Percentiles rank a stretch among this genome's conserved stretches.
Evolutionary conservation across 805 yeast species (phyloP).

Genomic region (Candida insectorum): DNA sequence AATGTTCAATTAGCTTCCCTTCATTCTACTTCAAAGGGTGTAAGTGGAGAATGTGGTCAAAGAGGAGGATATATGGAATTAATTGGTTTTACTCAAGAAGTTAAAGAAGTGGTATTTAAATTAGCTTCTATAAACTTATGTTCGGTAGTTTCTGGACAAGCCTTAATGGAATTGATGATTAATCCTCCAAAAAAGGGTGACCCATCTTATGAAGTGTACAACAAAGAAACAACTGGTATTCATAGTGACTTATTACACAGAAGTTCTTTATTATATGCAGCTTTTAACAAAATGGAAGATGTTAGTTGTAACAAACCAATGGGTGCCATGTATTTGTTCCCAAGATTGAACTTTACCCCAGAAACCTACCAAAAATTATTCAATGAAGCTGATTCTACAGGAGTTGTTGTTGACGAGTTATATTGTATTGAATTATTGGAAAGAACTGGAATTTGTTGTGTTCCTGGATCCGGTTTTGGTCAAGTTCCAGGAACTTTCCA

Average conservation of each 20-base stretch:
- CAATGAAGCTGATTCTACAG: conserved; percentile 53
- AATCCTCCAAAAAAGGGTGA: conserved; percentile 85
- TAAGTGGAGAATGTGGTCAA: conserved; percentile 98
- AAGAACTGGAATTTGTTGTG: conserved; percentile 91
- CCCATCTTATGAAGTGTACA: conserved; percentile 65
- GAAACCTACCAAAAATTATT: conserved; percentile 50
- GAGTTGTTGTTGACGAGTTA: conserved; percentile 74
- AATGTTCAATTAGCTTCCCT: conserved; percentile 86
- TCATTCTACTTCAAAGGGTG: conserved; percentile 98
- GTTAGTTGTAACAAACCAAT: conserved; percentile 84
- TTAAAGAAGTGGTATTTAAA: conserved; percentile 70
- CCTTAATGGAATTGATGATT: conserved; percentile 86
- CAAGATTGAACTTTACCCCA: conserved; percentile 59
- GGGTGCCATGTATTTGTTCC: conserved; percentile 98
- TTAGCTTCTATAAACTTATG: conserved; percentile 89
- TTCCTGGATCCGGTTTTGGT: conserved; percentile 97
- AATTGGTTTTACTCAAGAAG: conserved; percentile 71
- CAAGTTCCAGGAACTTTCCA: conserved; percentile 88
- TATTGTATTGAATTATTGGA: conserved; percentile 85
- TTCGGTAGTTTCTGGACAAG: conserved; percentile 94
- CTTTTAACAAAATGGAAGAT: conserved; percentile 77
- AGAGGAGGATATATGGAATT: conserved; percentile 99
- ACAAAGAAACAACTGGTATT: conserved; percentile 58
- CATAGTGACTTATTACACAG: conserved; percentile 61
- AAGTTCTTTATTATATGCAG: conserved; percentile 59